Evolutionary conservation across 768 basidiomycete species (phyloP).

Genomic region (Lactarius evosmus): DNA sequence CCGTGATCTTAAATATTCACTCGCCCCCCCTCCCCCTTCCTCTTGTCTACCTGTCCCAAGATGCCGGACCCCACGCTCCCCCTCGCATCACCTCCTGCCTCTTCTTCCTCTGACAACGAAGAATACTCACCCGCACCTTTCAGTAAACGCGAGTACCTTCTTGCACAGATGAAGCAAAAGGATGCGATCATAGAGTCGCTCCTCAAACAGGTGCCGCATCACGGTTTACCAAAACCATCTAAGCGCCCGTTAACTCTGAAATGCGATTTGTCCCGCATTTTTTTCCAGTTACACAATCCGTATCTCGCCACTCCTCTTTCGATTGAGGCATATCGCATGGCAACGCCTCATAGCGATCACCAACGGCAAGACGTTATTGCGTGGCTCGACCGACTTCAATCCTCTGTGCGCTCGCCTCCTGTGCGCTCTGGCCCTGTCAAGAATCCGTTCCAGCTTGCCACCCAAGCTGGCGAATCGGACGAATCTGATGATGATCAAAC

Average conservation of each 20-base stretch:
- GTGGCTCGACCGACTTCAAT: slow-evolving; percentile 71
- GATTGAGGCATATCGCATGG: slow-evolving; percentile 74
- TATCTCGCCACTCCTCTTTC: slow-evolving; percentile 76
- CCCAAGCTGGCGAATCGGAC: slow-evolving; percentile 37
- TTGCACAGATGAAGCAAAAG: slow-evolving; percentile 84
- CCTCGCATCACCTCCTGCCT: slow-evolving; percentile 6
- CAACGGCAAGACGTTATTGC: slow-evolving; percentile 66
- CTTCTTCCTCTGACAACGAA: slow-evolving; percentile 23
- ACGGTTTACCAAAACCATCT: not conserved
- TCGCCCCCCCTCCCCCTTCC: slow-evolving; percentile 36
- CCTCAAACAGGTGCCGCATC: slow-evolving; percentile 63
- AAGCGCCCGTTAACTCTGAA: not conserved
- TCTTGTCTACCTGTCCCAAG: slow-evolving; percentile 8
- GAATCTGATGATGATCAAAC: slow-evolving; percentile 25
- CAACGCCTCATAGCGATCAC: slow-evolving; percentile 70
- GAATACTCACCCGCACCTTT: slow-evolving; percentile 33
- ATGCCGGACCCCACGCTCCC: not conserved
- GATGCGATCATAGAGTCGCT: slow-evolving; percentile 83
- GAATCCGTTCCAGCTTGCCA: slow-evolving; percentile 43
- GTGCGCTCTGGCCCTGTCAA: slow-evolving; percentile 41
- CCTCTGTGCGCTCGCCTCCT: slow-evolving; percentile 52
- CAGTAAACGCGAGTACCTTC: slow-evolving; percentile 83
- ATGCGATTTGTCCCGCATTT: slow-evolving; percentile 10
- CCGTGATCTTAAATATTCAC: slow-evolving; percentile 33
- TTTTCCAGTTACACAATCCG: slow-evolving; percentile 66